These are phyloP conservation scores for Blattamonas nauphoetae DNA, from an alignment of 78 protist species.

Conservation along the genomic window DNA sequence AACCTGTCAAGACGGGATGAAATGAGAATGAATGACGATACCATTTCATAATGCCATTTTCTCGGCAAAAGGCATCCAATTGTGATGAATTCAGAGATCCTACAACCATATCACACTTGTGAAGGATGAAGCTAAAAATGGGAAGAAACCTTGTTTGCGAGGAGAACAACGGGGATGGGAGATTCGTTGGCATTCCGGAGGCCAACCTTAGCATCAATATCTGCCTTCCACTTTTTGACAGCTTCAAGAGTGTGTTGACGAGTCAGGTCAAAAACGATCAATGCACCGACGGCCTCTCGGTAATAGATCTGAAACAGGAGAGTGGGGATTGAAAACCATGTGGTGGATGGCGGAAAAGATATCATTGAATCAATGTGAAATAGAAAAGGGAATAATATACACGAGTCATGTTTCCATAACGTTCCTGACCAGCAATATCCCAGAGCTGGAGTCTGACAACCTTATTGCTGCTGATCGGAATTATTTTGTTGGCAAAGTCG, in stretches of 20 bases:
- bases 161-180: conserved; percentile 19
- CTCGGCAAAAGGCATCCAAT: too few relatives aligned
- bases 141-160: conserved; percentile 7
- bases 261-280: conserved; percentile 20
- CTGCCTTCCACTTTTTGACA: conserved; percentile 21
- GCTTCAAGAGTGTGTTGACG: conserved; percentile 9
- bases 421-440: conserved; percentile 31
- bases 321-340: not conserved
- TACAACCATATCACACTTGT: not conserved
- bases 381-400: not conserved
- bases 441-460: conserved; percentile 11
- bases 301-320: not conserved
- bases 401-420: conserved; percentile 24
- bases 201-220: conserved; percentile 9
- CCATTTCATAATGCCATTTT: too few relatives aligned
- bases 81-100: not conserved
- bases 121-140: not conserved
- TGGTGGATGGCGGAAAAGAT: too few relatives aligned
- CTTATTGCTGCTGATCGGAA: not conserved
- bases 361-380: too few relatives aligned
- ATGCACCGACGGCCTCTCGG: conserved; percentile 19
- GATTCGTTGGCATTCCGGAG: not conserved
- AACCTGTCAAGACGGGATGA: too few relatives aligned
- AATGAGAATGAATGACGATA: too few relatives aligned
- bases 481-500: conserved; percentile 17